Evolutionary conservation across 202 grass and related monocot genomes (phyloP).

Genomic region (Digitaria exilis): DNA sequence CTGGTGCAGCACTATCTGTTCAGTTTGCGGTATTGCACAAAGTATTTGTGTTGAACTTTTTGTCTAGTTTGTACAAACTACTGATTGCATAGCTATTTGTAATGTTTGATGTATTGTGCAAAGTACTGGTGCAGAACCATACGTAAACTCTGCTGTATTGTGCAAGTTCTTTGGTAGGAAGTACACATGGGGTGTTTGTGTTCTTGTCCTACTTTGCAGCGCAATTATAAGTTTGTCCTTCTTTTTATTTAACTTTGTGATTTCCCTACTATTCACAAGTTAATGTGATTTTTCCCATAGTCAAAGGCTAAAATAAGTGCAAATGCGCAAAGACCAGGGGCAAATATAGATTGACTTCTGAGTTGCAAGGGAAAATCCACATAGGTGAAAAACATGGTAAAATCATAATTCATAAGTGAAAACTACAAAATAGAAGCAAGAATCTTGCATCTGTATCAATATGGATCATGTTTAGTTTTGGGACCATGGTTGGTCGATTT

Average conservation of each 20-base stretch:
- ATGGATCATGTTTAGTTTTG: background rate
- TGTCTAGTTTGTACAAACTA: background rate
- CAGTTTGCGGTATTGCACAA: background rate
- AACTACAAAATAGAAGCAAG: background rate
- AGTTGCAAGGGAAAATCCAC: no score
- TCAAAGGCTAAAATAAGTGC: no score
- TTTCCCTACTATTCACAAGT: no score
- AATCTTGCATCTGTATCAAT: background rate
- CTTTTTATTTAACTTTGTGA: no score
- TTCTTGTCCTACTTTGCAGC: no score
- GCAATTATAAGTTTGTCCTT: no score
- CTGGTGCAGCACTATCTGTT: background rate
- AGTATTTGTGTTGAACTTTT: background rate
- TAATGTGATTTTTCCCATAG: no score
- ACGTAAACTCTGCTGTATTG: background rate
- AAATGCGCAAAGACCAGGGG: no score
- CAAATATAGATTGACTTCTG: no score
- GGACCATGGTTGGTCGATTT: background rate
- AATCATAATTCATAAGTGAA: no score
- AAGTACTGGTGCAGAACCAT: background rate
- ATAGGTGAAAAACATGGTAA: no score
- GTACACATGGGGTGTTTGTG: background rate
- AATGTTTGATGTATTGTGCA: background rate
- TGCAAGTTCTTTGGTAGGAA: background rate
- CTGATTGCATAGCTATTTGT: no score